Evolutionary conservation across 192 early-diverging fungal genomes (phyloP), one percentile per base, ranked within the genome.

Genomic region (Podila verticillata): DNA sequence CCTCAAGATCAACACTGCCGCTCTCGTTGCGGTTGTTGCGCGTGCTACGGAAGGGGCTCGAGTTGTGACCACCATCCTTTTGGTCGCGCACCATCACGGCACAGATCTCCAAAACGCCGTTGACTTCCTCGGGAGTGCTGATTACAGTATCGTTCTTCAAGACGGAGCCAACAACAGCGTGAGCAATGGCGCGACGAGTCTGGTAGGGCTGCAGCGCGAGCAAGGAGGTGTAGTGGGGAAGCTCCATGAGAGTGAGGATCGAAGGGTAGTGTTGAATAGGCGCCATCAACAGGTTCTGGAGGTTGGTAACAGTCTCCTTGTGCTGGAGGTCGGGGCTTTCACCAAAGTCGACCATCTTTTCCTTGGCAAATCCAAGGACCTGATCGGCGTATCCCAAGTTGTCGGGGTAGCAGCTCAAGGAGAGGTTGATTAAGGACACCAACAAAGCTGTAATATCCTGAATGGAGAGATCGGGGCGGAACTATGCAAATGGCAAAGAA

Each of bases 391-490:
- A 93, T 44, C 91, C 93, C 47, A 96, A 77, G 47, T 90, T 89
- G 20, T 95, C 92, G 9, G 98, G 98, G 63, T 96, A 96, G 67
- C 94, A 97, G 61, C 96, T 95, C 17, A 99, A 82, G 32, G 97
- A 96, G 48, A 99, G 82, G 49, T 96, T 95, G 58, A 92, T 88
- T 72, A 99, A 87, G 7, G 96, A 94, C 12, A 92, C 93, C 48
- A 97, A 84, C 56, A 99, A 87, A 0, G 96, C 94, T 39, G 94
- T 93, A n/a, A 96, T 88, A 68, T 99, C 97, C 71, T 96, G 92
- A 35, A 98, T 91, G 7, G 92, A 89, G 9, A 99, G 90, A 79
- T 99, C 97, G 4, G 95, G 95, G 26, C 97, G 91, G 39, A 91
- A 91, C 89, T 96, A 75, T 13, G n/a, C n/a, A n/a, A n/a, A n/a